These are phyloP conservation scores for Eucalyptus tenuipes DNA, from an alignment of 345 rosid species.

Conservation along the genomic window DNA sequence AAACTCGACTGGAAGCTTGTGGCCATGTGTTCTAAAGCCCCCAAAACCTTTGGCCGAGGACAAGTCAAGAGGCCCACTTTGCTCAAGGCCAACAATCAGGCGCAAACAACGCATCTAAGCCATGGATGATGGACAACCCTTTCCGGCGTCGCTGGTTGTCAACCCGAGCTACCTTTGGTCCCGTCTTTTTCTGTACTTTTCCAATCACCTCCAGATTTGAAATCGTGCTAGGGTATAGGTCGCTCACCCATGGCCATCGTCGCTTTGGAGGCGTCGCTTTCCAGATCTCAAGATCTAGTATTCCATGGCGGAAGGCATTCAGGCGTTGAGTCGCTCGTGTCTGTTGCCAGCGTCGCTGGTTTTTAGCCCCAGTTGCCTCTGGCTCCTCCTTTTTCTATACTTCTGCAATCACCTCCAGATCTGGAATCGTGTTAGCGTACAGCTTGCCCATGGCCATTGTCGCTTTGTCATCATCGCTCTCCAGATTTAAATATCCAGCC, in stretches of 20 bases:
- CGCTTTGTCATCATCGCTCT: no score
- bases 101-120: not conserved
- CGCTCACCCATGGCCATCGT: not conserved
- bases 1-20: not conserved
- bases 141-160: not conserved
- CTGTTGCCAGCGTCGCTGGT: no score
- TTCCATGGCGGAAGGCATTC: no score
- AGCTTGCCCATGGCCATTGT: no score
- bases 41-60: not conserved
- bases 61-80: not conserved
- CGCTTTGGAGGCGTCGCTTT: not conserved
- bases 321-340: no score
- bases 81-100: not conserved
- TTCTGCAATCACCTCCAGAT: no score
- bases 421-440: no score
- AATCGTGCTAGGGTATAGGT: not conserved
- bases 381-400: no score
- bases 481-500: no score
- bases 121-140: not conserved
- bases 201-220: not conserved
- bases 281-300: no score
- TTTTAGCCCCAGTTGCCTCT: no score
- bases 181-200: not conserved
- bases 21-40: not conserved
- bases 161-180: not conserved